Evolutionary conservation across 768 basidiomycete species (phyloP), one percentile per base, ranked within the genome.

Genomic region (Melanogaster broomeanus): DNA sequence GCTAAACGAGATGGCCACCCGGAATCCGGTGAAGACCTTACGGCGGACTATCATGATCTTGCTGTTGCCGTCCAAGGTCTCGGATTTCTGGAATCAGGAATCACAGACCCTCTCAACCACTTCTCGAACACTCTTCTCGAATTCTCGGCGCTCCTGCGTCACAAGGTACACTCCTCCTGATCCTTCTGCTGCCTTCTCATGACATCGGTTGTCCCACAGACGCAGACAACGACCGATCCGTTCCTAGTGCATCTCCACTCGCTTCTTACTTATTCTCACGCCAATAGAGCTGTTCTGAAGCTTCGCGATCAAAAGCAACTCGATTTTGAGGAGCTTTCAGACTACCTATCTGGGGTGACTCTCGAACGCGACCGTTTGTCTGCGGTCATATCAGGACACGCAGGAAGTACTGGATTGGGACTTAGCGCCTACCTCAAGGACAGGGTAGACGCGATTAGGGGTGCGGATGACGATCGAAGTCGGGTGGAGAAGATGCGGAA

Each of bases 261-360:
- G 2, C 78, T 98, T 6, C 76, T 94, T n/a, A 81, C 85, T n/a
- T 98, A 98, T 70, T 92, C 93, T 2, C 86, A 93, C 64, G 87
- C 91, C 27, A 96, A 98, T 59, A 87, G 92, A 45, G 84, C 88
- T n/a, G 93, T 98, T 19, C 80, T 99, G 58, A 96, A 92, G 70
- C 79, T 97, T 27, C 85, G 97, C 40, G 97, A 98, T 67, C 97
- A 98, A 72, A 99, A 98, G 69, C 97, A 99, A 68, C 83, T 98
- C 49, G 97, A 99, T 65, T 96, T 98, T 57, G 97, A 99, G 71
- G 96, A 98, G 67, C 80, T 98, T 9, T 93, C 93, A 2, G 90
- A 93, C 46, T 98, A 98, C 69, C 78, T 99, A 12, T 90, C 90
- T 6, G 90, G 88, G n/a, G 86, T 98, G 40, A 93, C 92, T 1